Base-by-base conservation (phyloP, 2,329 filamentous ascomycete species). In the Cercospora sp. region DNA sequence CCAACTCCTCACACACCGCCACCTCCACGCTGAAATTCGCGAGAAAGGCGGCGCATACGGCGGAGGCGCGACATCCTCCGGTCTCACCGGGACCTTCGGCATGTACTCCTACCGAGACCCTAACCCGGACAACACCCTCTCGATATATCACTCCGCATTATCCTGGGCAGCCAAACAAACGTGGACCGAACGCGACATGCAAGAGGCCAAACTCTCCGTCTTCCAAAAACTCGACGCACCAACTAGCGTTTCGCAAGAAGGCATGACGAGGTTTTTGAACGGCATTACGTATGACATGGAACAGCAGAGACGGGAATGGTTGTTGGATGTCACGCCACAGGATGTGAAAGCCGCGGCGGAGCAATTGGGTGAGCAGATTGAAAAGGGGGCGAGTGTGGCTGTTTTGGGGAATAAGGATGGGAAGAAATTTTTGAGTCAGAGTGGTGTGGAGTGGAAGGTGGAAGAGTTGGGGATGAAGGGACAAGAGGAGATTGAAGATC, bases 91-190 rank as follows among this genome's bases (percentile, higher is more conserved):
- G 26, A 80, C 97, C 1, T 98, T 99, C 74, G 93, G 93, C 16
- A 96, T 97, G 82, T 97, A 97, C 82, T 94, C 92, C 55, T 99
- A 99, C 85, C 91, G 95, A 62, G 95, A 99, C 78, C 95, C 95
- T 2, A 97, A 98, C 78, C 94, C 95, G 0, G 85, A 90, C 70
- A 97, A 97, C 80, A 94, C 93, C 0, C 83, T 98, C 72, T 88
- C 87, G 66, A 91, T 97, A 69, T 97, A 97, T 89, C 84, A 86
- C 34, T 90, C 90, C 66, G 91, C 93, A 1, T 95, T 94, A 1
- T 83, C 86, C 26, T 97, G 93, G 89, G 95, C 94, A 0, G 85
- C 89, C 10, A 90, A 97, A 73, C 91, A 90, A 75, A 80, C 88
- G 66, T 98, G 93, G 93, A 89, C 88, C 1, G 88, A 91, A 26